Conservation (phyloP, 148 eudicot species). For the Silene uniflora region DNA sequence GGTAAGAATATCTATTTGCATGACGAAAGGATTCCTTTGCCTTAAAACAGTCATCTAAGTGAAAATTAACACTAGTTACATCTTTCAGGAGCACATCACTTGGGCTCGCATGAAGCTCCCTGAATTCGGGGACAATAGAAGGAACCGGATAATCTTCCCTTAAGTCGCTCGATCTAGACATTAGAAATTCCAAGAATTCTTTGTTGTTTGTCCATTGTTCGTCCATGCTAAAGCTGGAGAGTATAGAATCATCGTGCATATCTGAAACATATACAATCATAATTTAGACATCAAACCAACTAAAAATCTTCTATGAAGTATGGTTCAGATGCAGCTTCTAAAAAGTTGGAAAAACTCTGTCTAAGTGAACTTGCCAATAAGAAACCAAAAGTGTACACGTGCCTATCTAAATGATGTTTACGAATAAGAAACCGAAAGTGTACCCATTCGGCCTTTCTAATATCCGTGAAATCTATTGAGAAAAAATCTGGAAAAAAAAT, state of each 20-base stretch:
- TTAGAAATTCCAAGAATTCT: constrained; percentile 42
- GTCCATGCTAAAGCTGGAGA: constrained; percentile 46
- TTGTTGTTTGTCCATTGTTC: constrained; percentile 41
- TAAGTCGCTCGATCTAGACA: constrained; percentile 40
- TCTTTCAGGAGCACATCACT: constrained; percentile 30
- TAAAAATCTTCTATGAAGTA: neutral
- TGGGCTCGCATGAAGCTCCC: constrained; percentile 35
- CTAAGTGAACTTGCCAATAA: too few relatives aligned
- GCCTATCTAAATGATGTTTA: too few relatives aligned
- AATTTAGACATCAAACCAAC: neutral
- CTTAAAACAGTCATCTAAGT: constrained; percentile 10
- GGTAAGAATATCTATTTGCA: constrained; percentile 33
- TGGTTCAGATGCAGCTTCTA: neutral
- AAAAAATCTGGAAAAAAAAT: too few relatives aligned
- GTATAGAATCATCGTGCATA: constrained; percentile 29
- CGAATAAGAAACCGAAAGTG: too few relatives aligned
- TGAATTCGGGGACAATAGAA: constrained; percentile 35
- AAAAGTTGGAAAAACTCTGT: neutral
- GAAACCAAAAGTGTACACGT: too few relatives aligned
- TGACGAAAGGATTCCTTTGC: constrained; percentile 32
- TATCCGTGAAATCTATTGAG: too few relatives aligned
- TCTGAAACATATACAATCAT: constrained; percentile 39
- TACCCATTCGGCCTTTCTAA: too few relatives aligned
- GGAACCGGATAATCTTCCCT: constrained; percentile 39
- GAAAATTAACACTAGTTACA: constrained; percentile 22